Conservation (phyloP, 164 flowering plant species). For the Euptelea pleiosperma region DNA sequence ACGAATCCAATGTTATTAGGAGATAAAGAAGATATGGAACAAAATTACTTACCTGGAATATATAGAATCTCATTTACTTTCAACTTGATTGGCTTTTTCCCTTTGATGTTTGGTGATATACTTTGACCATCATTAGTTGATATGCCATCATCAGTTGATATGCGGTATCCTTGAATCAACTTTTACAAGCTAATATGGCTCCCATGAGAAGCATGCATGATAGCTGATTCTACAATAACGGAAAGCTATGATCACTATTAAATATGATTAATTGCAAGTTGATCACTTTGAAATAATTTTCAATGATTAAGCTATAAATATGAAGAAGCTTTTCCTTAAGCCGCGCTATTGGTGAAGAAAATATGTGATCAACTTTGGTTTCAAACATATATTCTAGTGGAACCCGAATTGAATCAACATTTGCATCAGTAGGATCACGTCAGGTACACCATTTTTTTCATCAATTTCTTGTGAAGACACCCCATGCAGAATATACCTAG, state of each 20-base stretch:
- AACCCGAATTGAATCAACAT: conserved; percentile 53
- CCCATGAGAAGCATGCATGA: conserved; percentile 88
- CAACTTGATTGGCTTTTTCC: conserved; percentile 77
- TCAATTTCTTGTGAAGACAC: conserved; percentile 39
- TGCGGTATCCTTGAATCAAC: conserved; percentile 77
- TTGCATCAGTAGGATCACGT: conserved; percentile 46
- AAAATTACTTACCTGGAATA: conserved; percentile 69
- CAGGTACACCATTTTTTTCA: conserved; percentile 41
- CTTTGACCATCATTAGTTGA: too few relatives aligned
- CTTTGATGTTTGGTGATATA: conserved; percentile 69
- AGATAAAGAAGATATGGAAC: background rate
- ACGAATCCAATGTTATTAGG: too few relatives aligned
- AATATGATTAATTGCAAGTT: background rate
- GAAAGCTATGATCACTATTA: conserved; percentile 24
- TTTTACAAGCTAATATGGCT: conserved; percentile 78
- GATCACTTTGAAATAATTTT: conserved; percentile 7
- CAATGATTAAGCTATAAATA: background rate
- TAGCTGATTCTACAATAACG: conserved; percentile 69
- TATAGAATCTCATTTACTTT: conserved; percentile 76
- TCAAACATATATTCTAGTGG: conserved; percentile 79
- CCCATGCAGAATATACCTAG: conserved; percentile 68
- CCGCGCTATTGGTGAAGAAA: conserved; percentile 91
- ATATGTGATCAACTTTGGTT: conserved; percentile 88
- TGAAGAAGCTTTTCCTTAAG: conserved; percentile 1
- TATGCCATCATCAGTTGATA: conserved; percentile 68